A percentile compares a stretch with the other conserved stretches of the same genome.
phyloP scores from a whole-genome alignment of 176 grass and related monocot genomes.

The Elaeis guineensis region DNA sequence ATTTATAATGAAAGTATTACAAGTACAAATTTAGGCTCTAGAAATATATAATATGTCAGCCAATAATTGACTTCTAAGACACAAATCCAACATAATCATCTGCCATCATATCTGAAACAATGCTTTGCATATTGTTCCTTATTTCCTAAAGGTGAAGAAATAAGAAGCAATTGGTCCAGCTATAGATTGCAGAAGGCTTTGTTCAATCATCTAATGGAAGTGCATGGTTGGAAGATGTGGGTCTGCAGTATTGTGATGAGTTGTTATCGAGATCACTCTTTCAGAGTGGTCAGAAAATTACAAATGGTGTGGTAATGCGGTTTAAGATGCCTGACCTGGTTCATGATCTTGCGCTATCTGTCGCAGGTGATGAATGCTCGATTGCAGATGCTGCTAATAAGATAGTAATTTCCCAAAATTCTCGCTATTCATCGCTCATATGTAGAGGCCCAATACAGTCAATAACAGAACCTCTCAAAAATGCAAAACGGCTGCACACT shows the following conservation, averaged over 20 bases:
- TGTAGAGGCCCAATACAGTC: no score
- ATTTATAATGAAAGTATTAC: no score
- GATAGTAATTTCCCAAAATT: no score
- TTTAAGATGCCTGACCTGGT: constrained; percentile 1
- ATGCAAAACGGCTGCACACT: no score
- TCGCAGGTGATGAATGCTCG: constrained; percentile 17
- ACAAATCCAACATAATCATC: no score
- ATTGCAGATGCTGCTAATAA: neutral
- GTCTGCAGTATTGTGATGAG: neutral
- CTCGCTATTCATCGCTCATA: no score
- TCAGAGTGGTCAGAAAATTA: neutral
- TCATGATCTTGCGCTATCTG: constrained; percentile 15
- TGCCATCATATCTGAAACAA: constrained; percentile 12
- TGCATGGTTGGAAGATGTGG: neutral
- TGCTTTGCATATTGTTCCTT: constrained; percentile 22
- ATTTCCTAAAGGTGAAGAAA: neutral
- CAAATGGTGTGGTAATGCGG: neutral
- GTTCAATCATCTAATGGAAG: neutral
- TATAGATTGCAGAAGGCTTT: constrained; percentile 28
- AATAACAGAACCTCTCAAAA: no score
- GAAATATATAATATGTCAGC: no score
- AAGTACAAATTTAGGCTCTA: no score
- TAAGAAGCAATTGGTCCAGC: neutral
- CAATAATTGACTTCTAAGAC: no score
- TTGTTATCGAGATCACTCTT: constrained; percentile 3